Evolutionary conservation across 225 moss, liverwort and hornwort species (phyloP).

Genomic region (Asterella californica): DNA sequence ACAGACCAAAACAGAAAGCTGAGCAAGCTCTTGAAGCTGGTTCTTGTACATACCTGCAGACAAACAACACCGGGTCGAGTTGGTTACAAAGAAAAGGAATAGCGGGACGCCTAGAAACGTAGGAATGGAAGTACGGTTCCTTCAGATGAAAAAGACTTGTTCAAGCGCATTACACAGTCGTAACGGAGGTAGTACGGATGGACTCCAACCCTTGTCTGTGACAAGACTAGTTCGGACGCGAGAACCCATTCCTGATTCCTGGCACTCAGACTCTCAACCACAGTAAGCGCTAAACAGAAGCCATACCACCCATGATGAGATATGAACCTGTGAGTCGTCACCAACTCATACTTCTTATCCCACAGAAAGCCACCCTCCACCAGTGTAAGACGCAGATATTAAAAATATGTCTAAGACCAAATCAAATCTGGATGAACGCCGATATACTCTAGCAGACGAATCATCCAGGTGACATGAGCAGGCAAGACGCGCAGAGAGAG

Average conservation of each 20-base stretch:
- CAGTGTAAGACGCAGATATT: background rate
- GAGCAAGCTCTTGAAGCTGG: constrained; percentile 99
- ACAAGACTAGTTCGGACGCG: background rate
- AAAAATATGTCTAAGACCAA: background rate
- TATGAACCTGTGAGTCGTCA: background rate
- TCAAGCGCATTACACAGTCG: background rate
- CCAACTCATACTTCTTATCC: too few relatives aligned
- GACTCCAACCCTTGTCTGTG: too few relatives aligned
- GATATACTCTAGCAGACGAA: background rate
- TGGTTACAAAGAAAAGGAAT: background rate
- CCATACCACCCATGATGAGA: background rate
- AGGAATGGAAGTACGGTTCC: background rate
- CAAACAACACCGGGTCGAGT: background rate
- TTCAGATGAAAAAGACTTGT: background rate
- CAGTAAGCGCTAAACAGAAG: background rate
- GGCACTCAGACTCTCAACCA: too few relatives aligned
- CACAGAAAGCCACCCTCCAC: too few relatives aligned
- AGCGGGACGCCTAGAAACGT: background rate
- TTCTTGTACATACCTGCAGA: constrained; percentile 99
- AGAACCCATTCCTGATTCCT: background rate
- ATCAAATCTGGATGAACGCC: background rate
- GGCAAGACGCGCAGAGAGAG: background rate
- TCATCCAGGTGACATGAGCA: background rate
- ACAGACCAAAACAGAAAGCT: too few relatives aligned
- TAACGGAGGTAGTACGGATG: too few relatives aligned